Conservation (phyloP, 805 yeast genomes). For the Pichia nanzhaoensis region DNA sequence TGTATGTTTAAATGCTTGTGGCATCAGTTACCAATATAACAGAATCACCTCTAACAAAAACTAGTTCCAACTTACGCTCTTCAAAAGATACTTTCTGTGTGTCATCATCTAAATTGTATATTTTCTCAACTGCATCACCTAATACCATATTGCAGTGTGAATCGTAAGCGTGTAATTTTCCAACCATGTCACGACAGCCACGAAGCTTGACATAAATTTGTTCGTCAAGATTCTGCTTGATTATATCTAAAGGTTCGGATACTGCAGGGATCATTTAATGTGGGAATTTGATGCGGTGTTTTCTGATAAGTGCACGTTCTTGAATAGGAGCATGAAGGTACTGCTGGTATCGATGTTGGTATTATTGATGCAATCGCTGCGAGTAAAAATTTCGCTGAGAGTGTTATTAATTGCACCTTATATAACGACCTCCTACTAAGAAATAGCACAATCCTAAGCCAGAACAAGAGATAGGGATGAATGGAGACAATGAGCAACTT, state of each 20-base stretch:
- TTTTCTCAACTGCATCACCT: conserved; percentile 85
- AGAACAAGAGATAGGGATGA: not conserved
- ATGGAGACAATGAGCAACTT: conserved; percentile 30
- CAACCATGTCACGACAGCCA: conserved; percentile 89
- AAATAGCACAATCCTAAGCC: too few species aligned
- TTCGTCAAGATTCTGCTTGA: conserved; percentile 83
- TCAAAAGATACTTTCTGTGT: conserved; percentile 37
- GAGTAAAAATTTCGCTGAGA: too few species aligned
- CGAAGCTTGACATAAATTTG: conserved; percentile 80
- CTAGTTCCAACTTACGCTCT: conserved; percentile 70
- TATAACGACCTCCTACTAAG: too few species aligned
- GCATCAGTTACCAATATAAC: conserved; percentile 66
- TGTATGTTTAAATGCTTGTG: conserved; percentile 17
- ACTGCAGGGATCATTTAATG: conserved; percentile 5
- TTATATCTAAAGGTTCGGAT: conserved; percentile 83
- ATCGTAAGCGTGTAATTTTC: conserved; percentile 88
- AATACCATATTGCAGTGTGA: conserved; percentile 94
- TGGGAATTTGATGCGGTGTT: not conserved
- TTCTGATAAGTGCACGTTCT: too few species aligned
- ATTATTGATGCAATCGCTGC: too few species aligned
- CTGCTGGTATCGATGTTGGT: too few species aligned
- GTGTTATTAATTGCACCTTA: too few species aligned
- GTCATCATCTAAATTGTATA: conserved; percentile 51
- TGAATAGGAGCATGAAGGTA: too few species aligned
- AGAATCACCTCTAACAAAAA: conserved; percentile 96